Base-by-base conservation (phyloP, 106 monocot genomes). In the Dioscorea alata region DNA sequence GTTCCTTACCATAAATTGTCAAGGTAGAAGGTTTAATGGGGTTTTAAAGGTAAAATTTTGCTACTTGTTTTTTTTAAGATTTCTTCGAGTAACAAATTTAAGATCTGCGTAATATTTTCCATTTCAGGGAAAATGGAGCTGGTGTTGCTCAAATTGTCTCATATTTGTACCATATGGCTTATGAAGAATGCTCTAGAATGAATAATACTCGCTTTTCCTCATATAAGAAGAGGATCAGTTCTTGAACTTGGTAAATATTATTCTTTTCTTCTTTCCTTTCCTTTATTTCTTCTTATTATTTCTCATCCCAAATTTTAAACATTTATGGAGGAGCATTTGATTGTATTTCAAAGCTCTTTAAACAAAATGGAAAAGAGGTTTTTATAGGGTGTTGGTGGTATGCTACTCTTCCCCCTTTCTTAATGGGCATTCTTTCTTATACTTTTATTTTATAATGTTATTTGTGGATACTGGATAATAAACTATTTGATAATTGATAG, bases 151-250 rank as follows among this genome's bases (percentile, higher is more conserved):
- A 92, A 50, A 92, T 97, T 70, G 86, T 92, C 28, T 92, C 92
- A 22, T 97, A 97, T 97, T 69, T 92, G n/a, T n/a, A 97, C 73
- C 92, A 78, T 73, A 97, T 92, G 92, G 74, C 92, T 50, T 97
- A 97, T 73, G 92, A 97, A 74, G 82, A 97, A 73, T 97, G 89
- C 50, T 86, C 86, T 10, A 49, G 88, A 28, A 51, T 89, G 84
- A 82, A 74, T 97, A 21, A 83, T 92, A 50, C 74, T 77, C 65
- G 59, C 76, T 63, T 82, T 80, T 53, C 86, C 92, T 57, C 18
- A 60, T 70, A 20, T 87, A 63, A 70, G 70, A 25, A 70, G 68
- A 69, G 92, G 92, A 0, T 92, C 96, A 68, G 73, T 89, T 60
- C 84, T 97, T 66, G 89, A 92, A 74, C 78, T 97, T 52, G 91